Evolutionary conservation across 257 asterid species (phyloP).

Genomic region (Plantago major): DNA sequence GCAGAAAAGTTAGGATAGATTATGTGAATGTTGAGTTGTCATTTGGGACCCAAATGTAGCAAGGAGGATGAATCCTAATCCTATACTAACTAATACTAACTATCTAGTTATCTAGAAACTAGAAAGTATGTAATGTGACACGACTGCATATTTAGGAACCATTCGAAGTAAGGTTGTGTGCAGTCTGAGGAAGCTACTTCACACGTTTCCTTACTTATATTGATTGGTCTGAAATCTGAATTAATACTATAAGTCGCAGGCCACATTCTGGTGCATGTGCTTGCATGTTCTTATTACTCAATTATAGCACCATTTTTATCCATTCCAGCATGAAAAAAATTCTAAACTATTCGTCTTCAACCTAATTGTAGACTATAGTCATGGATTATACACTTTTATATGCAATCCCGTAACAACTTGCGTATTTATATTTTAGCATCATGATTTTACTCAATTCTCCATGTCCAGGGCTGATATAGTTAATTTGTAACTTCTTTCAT

Average conservation of each 20-base stretch:
- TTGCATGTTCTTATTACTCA: slow-evolving; percentile 21
- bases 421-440: not conserved
- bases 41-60: slow-evolving; percentile 16
- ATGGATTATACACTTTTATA: no score
- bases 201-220: slow-evolving; percentile 13
- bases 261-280: slow-evolving; percentile 28
- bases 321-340: not conserved
- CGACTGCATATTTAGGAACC: slow-evolving; percentile 20
- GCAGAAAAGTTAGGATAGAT: not conserved
- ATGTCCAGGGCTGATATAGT: not conserved
- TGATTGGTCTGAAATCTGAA: slow-evolving; percentile 17
- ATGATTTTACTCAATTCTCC: not conserved
- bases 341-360: no score
- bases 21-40: not conserved
- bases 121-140: slow-evolving; percentile 24
- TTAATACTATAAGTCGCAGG: slow-evolving; percentile 13
- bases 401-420: no score
- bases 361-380: no score
- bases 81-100: not conserved
- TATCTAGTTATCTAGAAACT: slow-evolving; percentile 6
- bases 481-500: not conserved
- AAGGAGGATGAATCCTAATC: not conserved
- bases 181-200: slow-evolving; percentile 4
- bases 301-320: not conserved
- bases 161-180: not conserved